Conservation (phyloP, 2,329 filamentous ascomycete genomes). For the Tolypocladium tropicale region DNA sequence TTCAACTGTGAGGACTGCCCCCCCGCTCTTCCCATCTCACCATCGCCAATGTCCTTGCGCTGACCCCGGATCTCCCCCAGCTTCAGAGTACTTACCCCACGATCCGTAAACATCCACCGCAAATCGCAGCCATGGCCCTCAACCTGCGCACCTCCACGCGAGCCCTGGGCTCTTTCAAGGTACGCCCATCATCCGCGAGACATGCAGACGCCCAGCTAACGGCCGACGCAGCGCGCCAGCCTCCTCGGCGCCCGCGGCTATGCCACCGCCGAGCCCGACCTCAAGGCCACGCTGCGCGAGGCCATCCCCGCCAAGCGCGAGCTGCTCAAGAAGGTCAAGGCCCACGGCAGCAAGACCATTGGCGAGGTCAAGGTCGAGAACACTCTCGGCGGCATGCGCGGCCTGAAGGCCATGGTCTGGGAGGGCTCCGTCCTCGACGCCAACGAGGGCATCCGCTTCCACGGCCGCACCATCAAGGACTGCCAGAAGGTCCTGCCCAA, state of each 20-base stretch:
- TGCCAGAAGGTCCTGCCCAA: slow-evolving; percentile 92
- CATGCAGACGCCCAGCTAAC: slow-evolving; percentile 6
- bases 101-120: not conserved
- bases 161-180: slow-evolving; percentile 54
- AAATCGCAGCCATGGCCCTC: slow-evolving; percentile 46
- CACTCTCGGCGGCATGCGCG: slow-evolving; percentile 92
- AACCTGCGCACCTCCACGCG: slow-evolving; percentile 50
- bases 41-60: not conserved
- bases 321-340: slow-evolving; percentile 88
- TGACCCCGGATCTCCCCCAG: slow-evolving; percentile 1
- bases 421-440: slow-evolving; percentile 95
- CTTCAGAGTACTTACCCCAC: not conserved
- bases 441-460: slow-evolving; percentile 96
- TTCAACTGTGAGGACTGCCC: slow-evolving; percentile 1
- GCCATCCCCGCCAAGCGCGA: slow-evolving; percentile 89
- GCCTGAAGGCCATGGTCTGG: slow-evolving; percentile 97
- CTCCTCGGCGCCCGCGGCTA: slow-evolving; percentile 42
- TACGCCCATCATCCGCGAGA: slow-evolving; percentile 22
- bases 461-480: slow-evolving; percentile 95
- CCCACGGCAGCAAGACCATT: slow-evolving; percentile 69
- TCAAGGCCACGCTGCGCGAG: slow-evolving; percentile 77
- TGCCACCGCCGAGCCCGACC: slow-evolving; percentile 71
- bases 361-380: slow-evolving; percentile 92
- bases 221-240: slow-evolving; percentile 17
- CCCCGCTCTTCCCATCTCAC: not conserved